These are phyloP conservation scores for Ichthyophonus hoferi DNA, from an alignment of 208 protist species.

Conservation along the genomic window DNA sequence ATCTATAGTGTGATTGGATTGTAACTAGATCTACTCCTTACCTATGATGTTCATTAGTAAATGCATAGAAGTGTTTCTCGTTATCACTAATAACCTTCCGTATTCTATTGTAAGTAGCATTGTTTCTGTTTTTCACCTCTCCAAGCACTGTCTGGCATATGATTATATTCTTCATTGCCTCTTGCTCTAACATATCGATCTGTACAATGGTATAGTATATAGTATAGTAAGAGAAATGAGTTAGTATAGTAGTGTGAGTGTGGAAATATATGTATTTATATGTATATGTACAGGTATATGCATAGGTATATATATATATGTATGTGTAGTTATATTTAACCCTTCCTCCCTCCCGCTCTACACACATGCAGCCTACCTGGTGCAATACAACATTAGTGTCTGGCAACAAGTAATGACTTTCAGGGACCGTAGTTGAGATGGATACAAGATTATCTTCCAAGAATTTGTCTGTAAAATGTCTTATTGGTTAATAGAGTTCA, in stretches of 20 bases:
- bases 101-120: constrained; percentile 49
- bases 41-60: constrained; percentile 63
- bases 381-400: constrained; percentile 69
- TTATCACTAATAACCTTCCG: constrained; percentile 45
- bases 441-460: no score
- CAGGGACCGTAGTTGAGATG: neutral
- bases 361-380: constrained; percentile 39
- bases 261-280: no score
- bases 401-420: constrained; percentile 46
- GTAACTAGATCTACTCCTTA: no score
- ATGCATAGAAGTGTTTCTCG: constrained; percentile 54
- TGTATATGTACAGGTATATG: no score
- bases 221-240: no score
- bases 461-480: no score
- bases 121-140: constrained; percentile 48
- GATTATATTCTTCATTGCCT: constrained; percentile 56
- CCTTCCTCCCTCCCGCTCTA: neutral
- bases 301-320: no score
- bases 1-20: no score
- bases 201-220: no score
- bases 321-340: no score
- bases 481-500: no score
- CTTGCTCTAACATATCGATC: constrained; percentile 59
- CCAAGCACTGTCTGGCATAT: constrained; percentile 62
- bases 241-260: no score